Base-by-base conservation (phyloP, 2,329 filamentous ascomycete genomes). In the Pezicula carpinea region DNA sequence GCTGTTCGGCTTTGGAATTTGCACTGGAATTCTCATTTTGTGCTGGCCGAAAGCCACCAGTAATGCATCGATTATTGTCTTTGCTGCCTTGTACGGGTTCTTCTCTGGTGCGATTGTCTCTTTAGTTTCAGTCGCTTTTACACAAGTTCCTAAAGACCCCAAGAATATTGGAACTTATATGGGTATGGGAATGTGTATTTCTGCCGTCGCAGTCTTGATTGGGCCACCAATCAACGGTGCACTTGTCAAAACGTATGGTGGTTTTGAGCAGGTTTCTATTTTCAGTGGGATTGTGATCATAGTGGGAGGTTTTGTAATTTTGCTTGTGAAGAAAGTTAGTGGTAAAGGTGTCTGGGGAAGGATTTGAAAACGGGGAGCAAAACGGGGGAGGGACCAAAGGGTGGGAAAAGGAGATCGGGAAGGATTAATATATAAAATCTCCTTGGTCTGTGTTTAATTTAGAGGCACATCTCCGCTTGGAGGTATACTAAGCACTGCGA, bases 101-200 rank as follows among this genome's bases (percentile, higher is more conserved):
- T 59, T 50, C 38, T 66, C 63, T 0, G 67, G 64, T 3, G 60
- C 60, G 0, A 62, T 67, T 22, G 55, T 68, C 6, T 63, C 61
- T 11, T 44, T 59, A 2, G 49, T 57, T 44, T 43, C 51, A 2
- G 49, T 54, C 4, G 51, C 47, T 22, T 32, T 59, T 1, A 39
- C 54, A 5, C 45, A 48, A 10, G 64, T 82, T 2, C 70, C 75
- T 0, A 81, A 77, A 2, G 81, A 87, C 47, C 74, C 87, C 19
- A 71, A 77, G 22, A 73, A 87, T 61, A 83, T 90, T 34, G 87
- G 87, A 11, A 76, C 82, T 2, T 76, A 86, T n/a, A 81, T 79
- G 6, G 87, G 87, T 0, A 74, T 77, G 1, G 73, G 78, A 13
- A 85, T 85, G 61, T 75, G 77, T n/a, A 58, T 83, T 29, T 69